Conservation (phyloP, 2,329 filamentous ascomycete species). For the Penicillium sp. region DNA sequence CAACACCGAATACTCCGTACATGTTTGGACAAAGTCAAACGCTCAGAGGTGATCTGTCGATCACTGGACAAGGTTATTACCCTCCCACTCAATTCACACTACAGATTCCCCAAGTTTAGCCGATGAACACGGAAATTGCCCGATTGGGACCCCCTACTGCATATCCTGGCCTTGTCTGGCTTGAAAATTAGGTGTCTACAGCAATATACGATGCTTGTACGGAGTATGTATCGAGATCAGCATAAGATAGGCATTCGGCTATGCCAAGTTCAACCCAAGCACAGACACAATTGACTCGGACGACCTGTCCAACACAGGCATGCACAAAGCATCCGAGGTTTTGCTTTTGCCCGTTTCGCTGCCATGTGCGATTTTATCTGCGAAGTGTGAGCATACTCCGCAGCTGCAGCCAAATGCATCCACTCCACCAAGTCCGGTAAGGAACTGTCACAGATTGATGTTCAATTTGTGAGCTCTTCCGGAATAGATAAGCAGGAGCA, state of each 20-base stretch:
- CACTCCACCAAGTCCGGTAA: not conserved
- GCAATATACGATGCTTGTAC: not conserved
- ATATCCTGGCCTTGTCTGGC: not conserved
- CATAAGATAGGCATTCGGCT: slow-evolving; percentile 6
- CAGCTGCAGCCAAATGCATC: no score
- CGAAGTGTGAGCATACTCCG: not conserved
- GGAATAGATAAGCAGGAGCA: not conserved
- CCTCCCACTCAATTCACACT: not conserved
- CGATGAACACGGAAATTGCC: not conserved
- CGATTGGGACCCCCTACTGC: not conserved
- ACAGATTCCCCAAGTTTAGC: not conserved
- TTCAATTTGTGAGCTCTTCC: not conserved
- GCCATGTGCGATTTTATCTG: not conserved
- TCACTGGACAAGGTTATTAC: not conserved
- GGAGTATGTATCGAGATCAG: not conserved
- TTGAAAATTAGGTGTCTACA: not conserved
- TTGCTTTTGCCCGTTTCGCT: not conserved
- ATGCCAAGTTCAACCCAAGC: not conserved
- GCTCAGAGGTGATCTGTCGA: not conserved
- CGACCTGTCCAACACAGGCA: not conserved
- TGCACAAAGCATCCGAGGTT: slow-evolving; percentile 1
- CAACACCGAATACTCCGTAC: not conserved
- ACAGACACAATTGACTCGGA: not conserved
- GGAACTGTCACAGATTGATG: not conserved
- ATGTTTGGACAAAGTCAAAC: not conserved